phyloP scores from a whole-genome alignment of 176 grass and related monocot genomes.

The Avena sativa region DNA sequence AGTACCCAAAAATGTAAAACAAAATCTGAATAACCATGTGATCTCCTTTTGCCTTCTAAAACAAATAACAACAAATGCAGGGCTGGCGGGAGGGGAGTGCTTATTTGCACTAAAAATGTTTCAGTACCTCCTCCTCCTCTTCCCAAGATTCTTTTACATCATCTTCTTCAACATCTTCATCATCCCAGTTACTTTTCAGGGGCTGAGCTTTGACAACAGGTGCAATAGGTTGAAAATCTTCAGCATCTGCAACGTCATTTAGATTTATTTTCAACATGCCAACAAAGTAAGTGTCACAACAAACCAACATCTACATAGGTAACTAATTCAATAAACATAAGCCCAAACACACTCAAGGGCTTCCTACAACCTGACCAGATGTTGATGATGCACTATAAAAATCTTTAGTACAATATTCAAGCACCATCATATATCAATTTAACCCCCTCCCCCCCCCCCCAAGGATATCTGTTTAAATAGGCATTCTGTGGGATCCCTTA shows the following conservation, averaged over 20 bases:
- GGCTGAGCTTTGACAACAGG: constrained; percentile 56
- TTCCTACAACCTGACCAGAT: neutral
- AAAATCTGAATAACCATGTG: constrained; percentile 7
- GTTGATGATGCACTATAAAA: neutral
- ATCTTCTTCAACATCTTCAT: constrained; percentile 87
- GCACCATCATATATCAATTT: constrained; percentile 12
- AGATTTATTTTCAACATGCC: constrained; percentile 21
- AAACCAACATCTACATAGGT: constrained; percentile 5
- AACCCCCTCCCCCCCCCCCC: too few relatives aligned
- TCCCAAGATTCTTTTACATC: constrained; percentile 93
- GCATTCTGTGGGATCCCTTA: neutral
- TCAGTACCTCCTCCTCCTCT: constrained; percentile 80
- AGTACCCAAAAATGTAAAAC: neutral
- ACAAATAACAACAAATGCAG: neutral
- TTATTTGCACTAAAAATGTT: neutral
- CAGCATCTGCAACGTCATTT: constrained; percentile 51
- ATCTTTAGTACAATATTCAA: neutral
- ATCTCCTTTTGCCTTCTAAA: neutral
- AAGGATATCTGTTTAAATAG: neutral
- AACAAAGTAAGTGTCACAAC: neutral
- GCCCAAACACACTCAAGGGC: neutral
- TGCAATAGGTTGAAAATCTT: constrained; percentile 65
- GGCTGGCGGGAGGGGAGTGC: neutral
- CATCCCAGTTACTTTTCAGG: constrained; percentile 72
- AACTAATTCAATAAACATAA: neutral